Base-by-base conservation (phyloP, 2,329 filamentous ascomycete genomes). In the Xylariaceae sp. region DNA sequence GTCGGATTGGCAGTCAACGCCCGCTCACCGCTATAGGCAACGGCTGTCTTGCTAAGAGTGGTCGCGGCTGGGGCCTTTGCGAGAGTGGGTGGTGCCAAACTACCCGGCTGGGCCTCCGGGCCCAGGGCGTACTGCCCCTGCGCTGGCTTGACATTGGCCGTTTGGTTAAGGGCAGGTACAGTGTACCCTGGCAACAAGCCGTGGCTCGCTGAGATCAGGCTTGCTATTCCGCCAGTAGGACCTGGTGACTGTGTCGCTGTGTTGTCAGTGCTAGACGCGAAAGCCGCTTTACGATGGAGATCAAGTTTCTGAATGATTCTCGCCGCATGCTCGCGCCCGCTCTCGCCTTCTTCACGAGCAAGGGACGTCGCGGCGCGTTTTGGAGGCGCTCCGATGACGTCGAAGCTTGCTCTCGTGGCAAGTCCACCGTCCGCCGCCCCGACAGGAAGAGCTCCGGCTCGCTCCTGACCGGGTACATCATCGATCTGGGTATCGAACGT, bases 271-370 rank as follows among this genome's bases (percentile, higher is more conserved):
- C 62, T 66, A 14, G 64, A 59, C 19, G 72, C 70, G 44, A 81
- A 76, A 5, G 80, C 78, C 26, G 81, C 73, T 58, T 90, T 94
- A 49, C 90, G 81, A 60, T 94, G 86, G 41, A 95, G 71, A 61
- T 96, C 90, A 31, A 96, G 74, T 62, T 88, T 95, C 59, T 94
- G 87, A 60, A 96, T 96, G 47, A 97, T 88, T 44, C 89, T 80
- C 14, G 87, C 78, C 7, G 87, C 85, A 60, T 92, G 88, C 44
- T 94, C 88, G 45, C 85, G 76, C 41, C 82, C 76, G 47, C 78
- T 80, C 54, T 92, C 85, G 19, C 81, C 79, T 30, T 90, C 86
- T 53, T 82, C 78, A 43, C 73, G 66, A n/a, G 63, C 66, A 9
- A 74, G 52, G 31, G 72, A 70, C 3, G 76, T 80, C 40, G 78